A percentile compares a stretch with the other conserved stretches of the same genome.
Conservation (phyloP, 768 basidiomycete species). For the Daedalea quercina region DNA sequence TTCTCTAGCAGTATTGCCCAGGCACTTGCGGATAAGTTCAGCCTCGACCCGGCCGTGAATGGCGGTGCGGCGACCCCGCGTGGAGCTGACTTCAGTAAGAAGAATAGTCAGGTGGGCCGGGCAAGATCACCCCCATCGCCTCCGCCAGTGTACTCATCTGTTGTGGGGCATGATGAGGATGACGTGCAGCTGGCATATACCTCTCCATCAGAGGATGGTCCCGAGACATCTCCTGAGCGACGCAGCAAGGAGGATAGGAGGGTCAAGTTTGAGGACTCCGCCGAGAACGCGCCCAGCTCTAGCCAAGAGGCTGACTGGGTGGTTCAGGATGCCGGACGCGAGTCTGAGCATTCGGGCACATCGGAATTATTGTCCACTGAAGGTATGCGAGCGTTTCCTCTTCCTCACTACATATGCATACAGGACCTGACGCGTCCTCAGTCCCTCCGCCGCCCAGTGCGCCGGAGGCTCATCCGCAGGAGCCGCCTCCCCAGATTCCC, state of each 20-base stretch:
- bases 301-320: background rate
- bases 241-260: slow-evolving; percentile 22
- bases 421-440: too few relatives aligned
- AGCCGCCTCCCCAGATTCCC: background rate
- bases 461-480: too few relatives aligned
- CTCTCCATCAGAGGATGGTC: slow-evolving; percentile 10
- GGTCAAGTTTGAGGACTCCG: slow-evolving; percentile 29
- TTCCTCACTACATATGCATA: too few relatives aligned
- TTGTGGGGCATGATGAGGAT: slow-evolving; percentile 14
- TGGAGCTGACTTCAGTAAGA: too few relatives aligned
- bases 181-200: slow-evolving; percentile 22
- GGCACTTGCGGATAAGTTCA: slow-evolving; percentile 23
- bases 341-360: background rate
- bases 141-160: slow-evolving; percentile 18
- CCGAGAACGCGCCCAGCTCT: background rate
- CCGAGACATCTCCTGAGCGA: slow-evolving; percentile 1
- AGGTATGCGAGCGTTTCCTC: too few relatives aligned
- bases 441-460: too few relatives aligned
- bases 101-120: slow-evolving; percentile 6
- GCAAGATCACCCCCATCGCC: slow-evolving; percentile 27
- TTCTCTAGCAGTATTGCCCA: slow-evolving; percentile 33
- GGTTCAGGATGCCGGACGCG: background rate
- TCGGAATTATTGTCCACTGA: too few relatives aligned
- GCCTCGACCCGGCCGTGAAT: background rate
- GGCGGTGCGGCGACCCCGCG: background rate